Evolutionary conservation across 768 basidiomycete species (phyloP).

Genomic region (Dioszegia hungarica): DNA sequence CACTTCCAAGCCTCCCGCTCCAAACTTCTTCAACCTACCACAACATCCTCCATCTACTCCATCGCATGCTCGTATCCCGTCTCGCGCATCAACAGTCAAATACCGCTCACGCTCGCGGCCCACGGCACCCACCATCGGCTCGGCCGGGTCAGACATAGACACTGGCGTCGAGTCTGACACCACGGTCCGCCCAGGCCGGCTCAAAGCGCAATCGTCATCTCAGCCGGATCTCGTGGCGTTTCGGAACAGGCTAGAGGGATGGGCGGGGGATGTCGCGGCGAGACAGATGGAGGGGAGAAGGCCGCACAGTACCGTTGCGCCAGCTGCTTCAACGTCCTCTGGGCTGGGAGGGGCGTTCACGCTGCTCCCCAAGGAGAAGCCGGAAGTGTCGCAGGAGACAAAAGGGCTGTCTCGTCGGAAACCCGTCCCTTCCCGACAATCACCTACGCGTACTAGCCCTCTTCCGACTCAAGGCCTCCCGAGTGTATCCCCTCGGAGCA

Average conservation of each 20-base stretch:
- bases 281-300: constrained; percentile 9
- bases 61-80: background rate
- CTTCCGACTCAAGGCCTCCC: background rate
- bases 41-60: background rate
- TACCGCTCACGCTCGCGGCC: background rate
- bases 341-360: too few species aligned
- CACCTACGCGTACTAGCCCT: too few species aligned
- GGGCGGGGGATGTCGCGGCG: constrained; percentile 26
- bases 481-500: background rate
- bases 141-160: constrained; percentile 12
- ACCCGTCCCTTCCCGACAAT: too few species aligned
- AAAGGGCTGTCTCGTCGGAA: too few species aligned
- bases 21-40: too few species aligned
- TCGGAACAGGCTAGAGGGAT: constrained; percentile 21
- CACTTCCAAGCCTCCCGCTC: too few species aligned
- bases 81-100: background rate
- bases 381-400: too few species aligned
- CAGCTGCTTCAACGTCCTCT: too few species aligned
- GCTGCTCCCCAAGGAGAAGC: too few species aligned
- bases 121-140: background rate
- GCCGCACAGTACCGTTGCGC: background rate
- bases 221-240: constrained; percentile 28
- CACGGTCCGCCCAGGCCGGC: constrained; percentile 23
- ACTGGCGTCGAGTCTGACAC: constrained; percentile 28
- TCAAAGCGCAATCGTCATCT: constrained; percentile 11